Evolutionary conservation across 2,329 filamentous ascomycete genomes (phyloP).

Genomic region (Mycogone perniciosa): DNA sequence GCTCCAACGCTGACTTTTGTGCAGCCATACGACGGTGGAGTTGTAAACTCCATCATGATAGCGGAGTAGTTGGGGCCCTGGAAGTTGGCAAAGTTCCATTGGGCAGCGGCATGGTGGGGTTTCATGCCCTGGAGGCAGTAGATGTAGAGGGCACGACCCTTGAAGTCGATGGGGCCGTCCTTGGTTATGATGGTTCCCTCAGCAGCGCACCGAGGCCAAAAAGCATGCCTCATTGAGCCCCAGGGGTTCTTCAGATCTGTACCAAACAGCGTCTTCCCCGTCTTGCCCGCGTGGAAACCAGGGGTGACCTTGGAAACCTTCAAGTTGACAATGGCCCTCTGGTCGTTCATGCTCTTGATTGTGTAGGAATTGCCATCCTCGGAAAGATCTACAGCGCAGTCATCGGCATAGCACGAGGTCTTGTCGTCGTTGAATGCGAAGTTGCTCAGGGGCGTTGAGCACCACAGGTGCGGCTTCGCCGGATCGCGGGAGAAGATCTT

Average conservation of each 20-base stretch:
- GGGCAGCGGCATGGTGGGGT: conserved; percentile 87
- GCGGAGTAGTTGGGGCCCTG: conserved; percentile 83
- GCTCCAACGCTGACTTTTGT: conserved; percentile 79
- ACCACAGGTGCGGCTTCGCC: conserved; percentile 73
- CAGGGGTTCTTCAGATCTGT: conserved; percentile 82
- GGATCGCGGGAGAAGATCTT: conserved; percentile 80
- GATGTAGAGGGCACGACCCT: conserved; percentile 70
- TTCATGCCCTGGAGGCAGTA: conserved; percentile 97
- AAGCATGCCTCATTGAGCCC: conserved; percentile 86
- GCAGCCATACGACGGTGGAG: conserved; percentile 83
- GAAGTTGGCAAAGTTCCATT: conserved; percentile 92
- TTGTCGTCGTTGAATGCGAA: conserved; percentile 79
- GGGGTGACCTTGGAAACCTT: conserved; percentile 71
- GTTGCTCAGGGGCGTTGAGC: conserved; percentile 70
- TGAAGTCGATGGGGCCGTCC: conserved; percentile 74
- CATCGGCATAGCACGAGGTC: conserved; percentile 77
- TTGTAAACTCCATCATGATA: conserved; percentile 92
- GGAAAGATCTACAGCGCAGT: conserved; percentile 77
- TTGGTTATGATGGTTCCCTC: conserved; percentile 81
- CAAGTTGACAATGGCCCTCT: conserved; percentile 75
- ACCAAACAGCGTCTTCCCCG: conserved; percentile 79
- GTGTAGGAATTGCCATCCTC: conserved; percentile 76
- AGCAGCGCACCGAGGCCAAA: conserved; percentile 83
- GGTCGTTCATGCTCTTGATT: conserved; percentile 85
- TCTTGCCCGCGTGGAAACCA: conserved; percentile 76